Percentiles rank a stretch among this genome's conserved stretches.
These are phyloP conservation scores for Litchi chinensis DNA, from an alignment of 345 rosid genomes.

Conservation along the genomic window DNA sequence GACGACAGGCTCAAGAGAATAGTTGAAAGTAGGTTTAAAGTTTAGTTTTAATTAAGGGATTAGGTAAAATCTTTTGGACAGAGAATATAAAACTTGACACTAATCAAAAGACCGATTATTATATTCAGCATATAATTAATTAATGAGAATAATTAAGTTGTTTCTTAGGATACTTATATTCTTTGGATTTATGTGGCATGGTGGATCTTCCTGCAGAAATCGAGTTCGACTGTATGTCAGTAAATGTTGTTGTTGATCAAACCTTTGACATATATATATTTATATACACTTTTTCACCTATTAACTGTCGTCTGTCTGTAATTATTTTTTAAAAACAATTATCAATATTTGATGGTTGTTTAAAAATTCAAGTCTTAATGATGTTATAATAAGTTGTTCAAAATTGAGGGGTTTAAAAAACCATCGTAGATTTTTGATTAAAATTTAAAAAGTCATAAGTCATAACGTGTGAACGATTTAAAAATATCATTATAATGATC, in stretches of 20 bases:
- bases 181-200: neutral
- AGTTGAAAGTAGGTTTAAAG: neutral
- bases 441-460: too few species aligned
- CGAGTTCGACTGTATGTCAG: neutral
- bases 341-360: too few species aligned
- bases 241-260: neutral
- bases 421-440: too few species aligned
- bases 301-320: too few species aligned
- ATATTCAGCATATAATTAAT: neutral
- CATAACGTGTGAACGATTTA: too few species aligned
- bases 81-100: neutral
- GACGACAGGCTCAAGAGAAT: neutral
- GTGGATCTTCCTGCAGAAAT: neutral
- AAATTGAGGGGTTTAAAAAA: too few species aligned
- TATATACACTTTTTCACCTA: too few species aligned
- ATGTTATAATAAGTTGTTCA: too few species aligned
- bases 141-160: neutral
- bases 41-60: neutral
- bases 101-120: neutral
- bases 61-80: constrained; percentile 11
- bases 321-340: too few species aligned
- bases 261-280: neutral
- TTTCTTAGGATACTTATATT: too few species aligned
- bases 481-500: too few species aligned
- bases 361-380: too few species aligned